Conservation (phyloP, 2,329 filamentous ascomycete genomes). For the Penicillium glabrum region DNA sequence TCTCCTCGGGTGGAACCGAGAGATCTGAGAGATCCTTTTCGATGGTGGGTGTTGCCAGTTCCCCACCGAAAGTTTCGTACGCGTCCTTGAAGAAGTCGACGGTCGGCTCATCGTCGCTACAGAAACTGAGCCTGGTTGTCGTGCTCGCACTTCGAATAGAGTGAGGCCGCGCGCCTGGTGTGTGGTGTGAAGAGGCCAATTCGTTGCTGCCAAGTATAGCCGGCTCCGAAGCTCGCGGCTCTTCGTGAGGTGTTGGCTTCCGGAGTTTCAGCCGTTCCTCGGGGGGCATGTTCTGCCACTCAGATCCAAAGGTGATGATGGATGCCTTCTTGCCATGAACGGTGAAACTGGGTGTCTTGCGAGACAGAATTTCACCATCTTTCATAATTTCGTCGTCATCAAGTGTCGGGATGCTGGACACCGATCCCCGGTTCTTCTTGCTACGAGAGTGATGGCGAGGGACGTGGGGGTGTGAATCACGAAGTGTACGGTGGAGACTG, state of each 20-base stretch:
- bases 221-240: conserved; percentile 36
- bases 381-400: conserved; percentile 48
- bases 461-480: conserved; percentile 72
- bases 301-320: conserved; percentile 93
- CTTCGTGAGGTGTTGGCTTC: conserved; percentile 47
- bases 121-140: conserved; percentile 60
- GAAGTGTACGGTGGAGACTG: conserved; percentile 84
- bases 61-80: conserved; percentile 11
- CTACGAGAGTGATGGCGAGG: conserved; percentile 65
- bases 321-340: conserved; percentile 98
- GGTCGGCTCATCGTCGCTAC: conserved; percentile 22
- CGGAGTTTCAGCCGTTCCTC: conserved; percentile 71
- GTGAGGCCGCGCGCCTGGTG: conserved; percentile 54
- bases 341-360: conserved; percentile 85
- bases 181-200: conserved; percentile 27
- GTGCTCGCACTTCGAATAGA: conserved; percentile 67
- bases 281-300: conserved; percentile 74
- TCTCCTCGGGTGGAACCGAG: background rate
- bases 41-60: background rate
- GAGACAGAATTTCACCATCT: conserved; percentile 68
- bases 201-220: conserved; percentile 26
- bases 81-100: conserved; percentile 25
- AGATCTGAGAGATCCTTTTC: background rate
- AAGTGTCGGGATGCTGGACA: conserved; percentile 56
- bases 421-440: conserved; percentile 73